Evolutionary conservation across 257 asterid genomes (phyloP).

Genomic region (Solanum verrucosum): DNA sequence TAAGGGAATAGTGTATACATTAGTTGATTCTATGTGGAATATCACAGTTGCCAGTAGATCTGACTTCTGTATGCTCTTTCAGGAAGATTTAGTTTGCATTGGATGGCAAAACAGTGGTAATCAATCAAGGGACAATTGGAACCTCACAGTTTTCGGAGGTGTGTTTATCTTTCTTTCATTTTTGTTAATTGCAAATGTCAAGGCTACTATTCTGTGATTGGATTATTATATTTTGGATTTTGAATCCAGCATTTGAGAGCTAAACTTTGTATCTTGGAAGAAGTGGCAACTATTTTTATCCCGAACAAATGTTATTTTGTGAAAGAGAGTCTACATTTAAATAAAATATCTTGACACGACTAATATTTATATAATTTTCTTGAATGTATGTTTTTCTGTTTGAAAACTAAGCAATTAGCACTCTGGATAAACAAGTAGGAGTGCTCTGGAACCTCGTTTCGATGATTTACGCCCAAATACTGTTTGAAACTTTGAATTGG

Average conservation of each 20-base stretch:
- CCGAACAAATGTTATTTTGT: neutral
- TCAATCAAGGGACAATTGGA: conserved; percentile 58
- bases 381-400: neutral
- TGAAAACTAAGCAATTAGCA: neutral
- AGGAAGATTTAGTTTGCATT: conserved; percentile 85
- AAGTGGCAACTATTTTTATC: neutral
- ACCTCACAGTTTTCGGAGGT: conserved; percentile 90
- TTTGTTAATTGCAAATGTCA: neutral
- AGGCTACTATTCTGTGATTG: neutral
- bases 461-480: neutral
- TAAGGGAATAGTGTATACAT: neutral
- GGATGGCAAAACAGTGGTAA: conserved; percentile 94
- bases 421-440: neutral
- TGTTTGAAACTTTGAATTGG: neutral
- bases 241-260: neutral
- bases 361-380: too few species aligned
- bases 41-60: neutral
- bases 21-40: neutral
- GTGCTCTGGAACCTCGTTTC: neutral
- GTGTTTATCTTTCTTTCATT: neutral
- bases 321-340: neutral
- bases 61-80: conserved; percentile 7
- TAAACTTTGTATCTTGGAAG: neutral
- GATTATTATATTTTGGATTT: neutral
- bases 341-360: neutral